Evolutionary conservation across 805 yeast species (phyloP).

Genomic region (Torulaspora maleeae): DNA sequence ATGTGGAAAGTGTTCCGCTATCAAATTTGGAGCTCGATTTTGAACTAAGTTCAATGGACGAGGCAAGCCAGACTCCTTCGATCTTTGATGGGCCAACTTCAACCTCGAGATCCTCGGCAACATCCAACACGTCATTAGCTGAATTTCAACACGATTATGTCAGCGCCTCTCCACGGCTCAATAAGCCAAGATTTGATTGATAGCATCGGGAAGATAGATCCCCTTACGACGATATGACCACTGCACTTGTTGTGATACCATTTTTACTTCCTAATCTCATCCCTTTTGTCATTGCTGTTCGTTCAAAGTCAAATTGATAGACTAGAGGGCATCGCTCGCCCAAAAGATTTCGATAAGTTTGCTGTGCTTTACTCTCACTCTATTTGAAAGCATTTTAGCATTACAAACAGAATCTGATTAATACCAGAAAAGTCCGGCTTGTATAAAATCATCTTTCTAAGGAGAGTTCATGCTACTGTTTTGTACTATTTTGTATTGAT

Average conservation of each 20-base stretch:
- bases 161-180: slow-evolving; percentile 19
- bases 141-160: slow-evolving; percentile 13
- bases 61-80: slow-evolving; percentile 25
- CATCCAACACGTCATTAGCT: slow-evolving; percentile 36
- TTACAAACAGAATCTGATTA: neutral
- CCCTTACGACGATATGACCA: slow-evolving; percentile 6
- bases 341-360: neutral
- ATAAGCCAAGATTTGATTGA: slow-evolving; percentile 24
- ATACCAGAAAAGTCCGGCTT: neutral
- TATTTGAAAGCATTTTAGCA: too few relatives aligned
- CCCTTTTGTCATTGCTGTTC: neutral
- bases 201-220: neutral
- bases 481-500: slow-evolving; percentile 4
- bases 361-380: neutral
- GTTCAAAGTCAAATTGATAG: slow-evolving; percentile 1
- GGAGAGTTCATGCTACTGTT: neutral
- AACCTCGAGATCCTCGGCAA: slow-evolving; percentile 33
- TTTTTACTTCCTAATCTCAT: neutral
- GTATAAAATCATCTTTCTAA: neutral
- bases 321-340: neutral
- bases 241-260: slow-evolving; percentile 1
- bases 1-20: slow-evolving; percentile 34
- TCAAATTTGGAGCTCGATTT: slow-evolving; percentile 21
- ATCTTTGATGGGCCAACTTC: slow-evolving; percentile 34
- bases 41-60: slow-evolving; percentile 27